These are phyloP conservation scores for Boletus reticuloceps DNA, from an alignment of 768 basidiomycete species.

Conservation along the genomic window DNA sequence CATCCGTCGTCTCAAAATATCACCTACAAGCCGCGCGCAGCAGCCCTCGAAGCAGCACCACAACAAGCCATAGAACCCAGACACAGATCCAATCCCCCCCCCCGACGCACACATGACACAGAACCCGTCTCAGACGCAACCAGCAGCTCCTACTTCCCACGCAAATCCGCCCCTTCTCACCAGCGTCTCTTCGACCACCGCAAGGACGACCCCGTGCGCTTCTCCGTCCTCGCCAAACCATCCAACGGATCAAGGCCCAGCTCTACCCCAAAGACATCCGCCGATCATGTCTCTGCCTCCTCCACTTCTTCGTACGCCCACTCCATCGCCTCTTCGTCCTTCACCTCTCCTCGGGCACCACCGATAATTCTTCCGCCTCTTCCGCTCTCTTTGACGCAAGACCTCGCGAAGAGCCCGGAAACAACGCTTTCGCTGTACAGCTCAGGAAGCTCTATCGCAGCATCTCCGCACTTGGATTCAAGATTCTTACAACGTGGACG, in stretches of 20 bases:
- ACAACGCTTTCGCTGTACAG: constrained; percentile 67
- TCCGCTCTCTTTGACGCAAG: constrained; percentile 66
- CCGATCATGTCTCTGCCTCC: constrained; percentile 71
- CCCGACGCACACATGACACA: constrained; percentile 58
- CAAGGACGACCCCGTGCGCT: constrained; percentile 88
- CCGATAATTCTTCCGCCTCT: constrained; percentile 70
- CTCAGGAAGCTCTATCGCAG: constrained; percentile 82
- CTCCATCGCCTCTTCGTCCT: constrained; percentile 63
- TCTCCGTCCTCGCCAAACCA: constrained; percentile 62
- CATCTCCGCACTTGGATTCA: constrained; percentile 77
- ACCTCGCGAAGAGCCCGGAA: constrained; percentile 51
- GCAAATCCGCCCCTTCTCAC: constrained; percentile 31
- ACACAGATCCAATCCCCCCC: constrained; percentile 65
- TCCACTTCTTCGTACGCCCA: constrained; percentile 74
- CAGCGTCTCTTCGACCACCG: constrained; percentile 83
- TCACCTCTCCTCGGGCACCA: constrained; percentile 71
- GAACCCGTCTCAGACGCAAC: constrained; percentile 61
- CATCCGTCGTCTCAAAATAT: constrained; percentile 67
- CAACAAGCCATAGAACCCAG: constrained; percentile 68
- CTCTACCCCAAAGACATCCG: constrained; percentile 60
- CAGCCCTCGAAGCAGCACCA: constrained; percentile 34
- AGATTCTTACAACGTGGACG: constrained; percentile 59
- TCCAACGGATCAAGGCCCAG: constrained; percentile 37
- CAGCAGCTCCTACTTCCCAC: constrained; percentile 45
- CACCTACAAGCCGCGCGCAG: constrained; percentile 42